Evolutionary conservation across 2,329 filamentous ascomycete species (phyloP).

Genomic region (Neocatenulostroma microsporum): DNA sequence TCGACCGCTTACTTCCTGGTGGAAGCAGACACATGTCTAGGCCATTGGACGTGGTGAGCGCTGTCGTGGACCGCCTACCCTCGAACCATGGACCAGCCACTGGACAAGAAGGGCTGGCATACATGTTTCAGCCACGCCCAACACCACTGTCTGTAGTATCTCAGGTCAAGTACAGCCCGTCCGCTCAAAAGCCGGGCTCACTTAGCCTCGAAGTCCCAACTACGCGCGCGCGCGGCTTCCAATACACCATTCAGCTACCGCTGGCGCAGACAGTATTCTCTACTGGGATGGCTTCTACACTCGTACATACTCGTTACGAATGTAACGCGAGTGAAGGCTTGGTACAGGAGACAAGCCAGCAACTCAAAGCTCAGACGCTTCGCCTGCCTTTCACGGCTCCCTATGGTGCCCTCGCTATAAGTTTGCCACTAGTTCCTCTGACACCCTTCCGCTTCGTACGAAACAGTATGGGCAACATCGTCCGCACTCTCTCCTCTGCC

Average conservation of each 20-base stretch:
- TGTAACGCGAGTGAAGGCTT: slow-evolving; percentile 21
- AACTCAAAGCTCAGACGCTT: slow-evolving; percentile 18
- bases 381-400: slow-evolving; percentile 9
- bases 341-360: slow-evolving; percentile 8
- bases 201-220: slow-evolving; percentile 17
- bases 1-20: too few species aligned
- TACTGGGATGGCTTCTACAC: slow-evolving; percentile 56
- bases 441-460: slow-evolving; percentile 56
- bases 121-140: slow-evolving; percentile 15
- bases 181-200: slow-evolving; percentile 24
- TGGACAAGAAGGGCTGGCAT: slow-evolving; percentile 25
- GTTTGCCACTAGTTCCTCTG: slow-evolving; percentile 42
- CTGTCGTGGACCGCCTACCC: slow-evolving; percentile 26
- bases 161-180: slow-evolving; percentile 10
- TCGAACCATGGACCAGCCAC: slow-evolving; percentile 2
- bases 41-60: slow-evolving; percentile 19
- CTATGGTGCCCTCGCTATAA: neutral
- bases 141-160: slow-evolving; percentile 5
- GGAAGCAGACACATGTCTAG: slow-evolving; percentile 5
- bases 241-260: slow-evolving; percentile 42
- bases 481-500: slow-evolving; percentile 51
- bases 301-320: slow-evolving; percentile 30
- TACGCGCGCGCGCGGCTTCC: neutral
- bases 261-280: slow-evolving; percentile 72
- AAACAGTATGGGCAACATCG: slow-evolving; percentile 69